phyloP scores from a whole-genome alignment of 2,329 filamentous ascomycete genomes.

The Cadophora gregata region DNA sequence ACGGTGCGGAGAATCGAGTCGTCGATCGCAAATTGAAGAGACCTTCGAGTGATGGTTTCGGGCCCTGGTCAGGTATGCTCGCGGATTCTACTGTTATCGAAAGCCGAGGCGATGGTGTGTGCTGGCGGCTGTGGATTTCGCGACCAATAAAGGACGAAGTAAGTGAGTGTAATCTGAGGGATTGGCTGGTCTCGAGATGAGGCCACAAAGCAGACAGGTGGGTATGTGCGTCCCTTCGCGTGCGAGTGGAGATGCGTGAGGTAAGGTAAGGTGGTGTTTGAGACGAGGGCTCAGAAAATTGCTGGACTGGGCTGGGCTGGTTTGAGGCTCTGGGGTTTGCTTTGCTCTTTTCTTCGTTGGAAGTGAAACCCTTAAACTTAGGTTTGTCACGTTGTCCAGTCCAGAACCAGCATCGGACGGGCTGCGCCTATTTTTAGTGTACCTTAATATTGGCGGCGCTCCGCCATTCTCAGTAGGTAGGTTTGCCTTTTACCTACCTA shows the following conservation, averaged over 20 bases:
- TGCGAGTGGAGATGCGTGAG: background rate
- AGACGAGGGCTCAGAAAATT: slow-evolving; percentile 9
- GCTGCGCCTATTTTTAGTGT: slow-evolving; percentile 9
- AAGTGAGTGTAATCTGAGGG: slow-evolving; percentile 18
- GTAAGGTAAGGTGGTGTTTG: slow-evolving; percentile 12
- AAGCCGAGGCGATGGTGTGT: slow-evolving; percentile 27
- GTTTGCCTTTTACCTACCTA: too few species aligned
- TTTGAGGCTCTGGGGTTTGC: slow-evolving; percentile 19
- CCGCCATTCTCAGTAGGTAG: slow-evolving; percentile 14
- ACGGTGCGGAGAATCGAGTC: slow-evolving; percentile 25
- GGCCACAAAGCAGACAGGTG: slow-evolving; percentile 26
- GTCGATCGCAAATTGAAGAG: slow-evolving; percentile 32
- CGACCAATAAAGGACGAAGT: slow-evolving; percentile 12
- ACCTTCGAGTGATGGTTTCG: slow-evolving; percentile 36
- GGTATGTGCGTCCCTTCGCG: slow-evolving; percentile 21
- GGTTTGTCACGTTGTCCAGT: slow-evolving; percentile 18
- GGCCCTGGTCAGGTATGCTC: slow-evolving; percentile 29
- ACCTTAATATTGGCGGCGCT: slow-evolving; percentile 4
- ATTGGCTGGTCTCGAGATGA: slow-evolving; percentile 26
- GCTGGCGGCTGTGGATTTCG: slow-evolving; percentile 7
- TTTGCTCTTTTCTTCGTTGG: background rate
- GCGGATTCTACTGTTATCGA: slow-evolving; percentile 28
- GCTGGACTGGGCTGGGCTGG: background rate
- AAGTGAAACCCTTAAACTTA: slow-evolving; percentile 26
- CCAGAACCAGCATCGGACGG: background rate